Evolutionary conservation across 345 rosid genomes (phyloP), one percentile per base, ranked within the genome.

Genomic region (Salix purpurea): DNA sequence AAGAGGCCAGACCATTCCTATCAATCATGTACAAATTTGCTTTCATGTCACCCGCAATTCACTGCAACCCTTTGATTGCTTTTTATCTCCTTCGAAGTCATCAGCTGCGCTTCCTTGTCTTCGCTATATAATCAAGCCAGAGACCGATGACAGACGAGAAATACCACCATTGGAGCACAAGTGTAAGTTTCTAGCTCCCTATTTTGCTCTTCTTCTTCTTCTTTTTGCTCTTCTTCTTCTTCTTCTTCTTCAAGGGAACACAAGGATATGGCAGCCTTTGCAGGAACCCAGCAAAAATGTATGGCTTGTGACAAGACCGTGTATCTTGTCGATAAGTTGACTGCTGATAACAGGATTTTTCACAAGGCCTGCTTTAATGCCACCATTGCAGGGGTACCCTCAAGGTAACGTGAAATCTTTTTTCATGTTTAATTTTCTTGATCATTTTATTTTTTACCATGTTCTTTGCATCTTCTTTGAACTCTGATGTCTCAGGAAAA

Each of bases 341-440:
- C 86, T 1, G 91, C 89, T 30, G 84, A 89, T 74, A 87, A 83
- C 74, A 80, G 92, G 75, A 66, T 84, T 69, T 90, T 48, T 68
- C 91, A 90, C 69, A 88, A 86, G 80, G 80, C 90, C 65, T 90
- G 94, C 82, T 90, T 90, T 79, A 77, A 34, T 90, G 92, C 87
- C 87, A 87, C 86, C 90, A 90, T 73, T 90, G 94, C 85, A 83
- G 65, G 18, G 82, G 88, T 32, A 88, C 91, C 44, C 92, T 90
- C 65, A 87, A 87, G 91, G 91, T 87, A 81, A 18, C 64, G 3
- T 40, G 2, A 40, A 0, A 40, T 2, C 44, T 40, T 40, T 40
- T 40, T 40, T 40, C 44, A 8, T 34, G 15, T 60, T 58, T 32
- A 3, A 24, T 24, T 34, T 62, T 56, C 4, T 66, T 40, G 3